These are phyloP conservation scores for Recurvomyces mirabilis DNA, from an alignment of 495 filamentous ascomycete genomes.

Conservation along the genomic window DNA sequence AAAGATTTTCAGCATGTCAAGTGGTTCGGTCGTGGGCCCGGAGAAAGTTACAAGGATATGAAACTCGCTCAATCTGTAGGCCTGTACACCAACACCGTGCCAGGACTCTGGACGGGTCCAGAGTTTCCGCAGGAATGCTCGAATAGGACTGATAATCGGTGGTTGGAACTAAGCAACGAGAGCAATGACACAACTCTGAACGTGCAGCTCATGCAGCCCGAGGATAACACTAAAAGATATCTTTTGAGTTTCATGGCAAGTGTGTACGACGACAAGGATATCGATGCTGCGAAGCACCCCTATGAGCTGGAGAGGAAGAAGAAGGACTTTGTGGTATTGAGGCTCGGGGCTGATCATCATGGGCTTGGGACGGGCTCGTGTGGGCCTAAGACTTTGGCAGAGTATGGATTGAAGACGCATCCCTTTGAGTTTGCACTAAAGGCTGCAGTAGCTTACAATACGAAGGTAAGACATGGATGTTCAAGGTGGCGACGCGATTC, in stretches of 20 bases:
- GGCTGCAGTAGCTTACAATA: no score
- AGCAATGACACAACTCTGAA: slow-evolving; percentile 20
- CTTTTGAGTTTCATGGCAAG: slow-evolving; percentile 45
- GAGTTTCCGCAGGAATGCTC: slow-evolving; percentile 55
- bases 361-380: slow-evolving; percentile 51
- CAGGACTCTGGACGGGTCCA: slow-evolving; percentile 43
- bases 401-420: slow-evolving; percentile 33
- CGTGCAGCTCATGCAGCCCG: slow-evolving; percentile 29
- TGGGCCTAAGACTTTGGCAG: slow-evolving; percentile 44
- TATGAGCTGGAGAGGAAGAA: slow-evolving; percentile 44
- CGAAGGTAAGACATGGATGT: no score
- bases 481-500: no score
- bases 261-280: slow-evolving; percentile 39
- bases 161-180: slow-evolving; percentile 31
- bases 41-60: slow-evolving; percentile 53
- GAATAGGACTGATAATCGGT: slow-evolving; percentile 49
- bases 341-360: slow-evolving; percentile 46
- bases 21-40: slow-evolving; percentile 55
- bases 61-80: slow-evolving; percentile 44
- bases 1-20: slow-evolving; percentile 13
- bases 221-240: slow-evolving; percentile 20
- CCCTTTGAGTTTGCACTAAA: slow-evolving; percentile 7
- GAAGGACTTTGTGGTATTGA: slow-evolving; percentile 42
- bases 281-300: slow-evolving; percentile 50
- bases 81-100: slow-evolving; percentile 33